Evolutionary conservation across 2,329 filamentous ascomycete genomes (phyloP), one percentile per base, ranked within the genome.

Genomic region (Clarireedia paspali): DNA sequence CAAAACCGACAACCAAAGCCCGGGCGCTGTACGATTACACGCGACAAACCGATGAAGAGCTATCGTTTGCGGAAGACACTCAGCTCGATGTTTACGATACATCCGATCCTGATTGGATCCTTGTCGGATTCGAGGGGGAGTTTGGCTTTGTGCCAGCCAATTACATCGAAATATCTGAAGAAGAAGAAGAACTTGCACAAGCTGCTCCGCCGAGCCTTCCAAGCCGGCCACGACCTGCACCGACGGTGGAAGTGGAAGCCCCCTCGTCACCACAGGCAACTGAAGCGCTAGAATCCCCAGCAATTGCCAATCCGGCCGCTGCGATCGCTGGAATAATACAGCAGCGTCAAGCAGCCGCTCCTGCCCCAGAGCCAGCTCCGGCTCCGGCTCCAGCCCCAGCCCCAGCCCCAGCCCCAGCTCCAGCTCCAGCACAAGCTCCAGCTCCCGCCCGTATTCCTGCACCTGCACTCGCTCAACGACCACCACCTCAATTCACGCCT

Each of bases 1-100:
- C 85, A 57, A 75, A 79, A 65, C 81, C 88, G 24, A 72, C 82
- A 59, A 76, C 82, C 59, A 79, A 85, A 63, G 94, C 92, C 50
- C 91, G 87, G 71, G 89, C 94, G n/a, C 81, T 97, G n/a, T 99
- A 92, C 76, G 94, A 99, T 71, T 99, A 99, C 71, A 89, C 89
- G 50, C 84, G 92, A 65, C 94, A 99, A 74, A 99, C 94, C 24
- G 94, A 99, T 68, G 94, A 99, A 73, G 94, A 99, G 73, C 78
- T 99, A 9, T 97, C 92, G 24, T 97, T 99, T 70, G 82, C 89
- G 49, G 94, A 99, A 75, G 91, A 96, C 69, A 85, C 87, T 42
- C 74, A 83, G 46, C 79, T 99, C 49, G 77, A 88, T 59, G 88
- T 99, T 48, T 97, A 89, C 73, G 94, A 99, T 71, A 85, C 80